Evolutionary conservation across 2,329 filamentous ascomycete species (phyloP), one percentile per base, ranked within the genome.

Genomic region (Beauveria rudraprayagi): DNA sequence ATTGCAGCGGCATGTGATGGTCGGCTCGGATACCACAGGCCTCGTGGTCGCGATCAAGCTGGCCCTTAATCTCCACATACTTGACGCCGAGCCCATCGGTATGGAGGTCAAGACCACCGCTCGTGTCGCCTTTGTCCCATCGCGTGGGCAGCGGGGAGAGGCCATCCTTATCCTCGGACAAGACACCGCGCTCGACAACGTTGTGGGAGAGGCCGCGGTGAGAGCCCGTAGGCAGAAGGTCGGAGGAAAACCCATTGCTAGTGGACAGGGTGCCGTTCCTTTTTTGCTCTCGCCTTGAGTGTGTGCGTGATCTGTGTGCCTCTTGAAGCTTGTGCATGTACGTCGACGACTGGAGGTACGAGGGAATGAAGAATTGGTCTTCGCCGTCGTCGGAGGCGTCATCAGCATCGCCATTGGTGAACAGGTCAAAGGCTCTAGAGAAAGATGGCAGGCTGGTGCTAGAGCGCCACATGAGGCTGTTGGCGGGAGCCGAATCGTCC

Each of bases 151-250:
- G 79, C 9, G 89, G 87, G 61, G 83, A 79, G 47, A 90, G 71
- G 1, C 68, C 57, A 24, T 80, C 77, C 54, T 89, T 84, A 40
- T 89, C 83, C 43, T 88, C 83, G 41, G 76, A 69, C 1, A 78
- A 73, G 0, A 87, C 83, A 34, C 85, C 77, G 65, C 90, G 86
- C 76, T 97, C 93, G 67, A 95, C 87, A 63, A 96, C 81, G 69
- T 95, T 91, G 72, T 91, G 91, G 17, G 89, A 85, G 76, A 95
- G 84, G 22, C 91, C 92, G 59, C 89, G 83, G 73, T 95, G 88
- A 34, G 81, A 78, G 5, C 76, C 72, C 3, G 87, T 64, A 3
- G 73, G 71, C 26, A 74, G 64, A 40, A 68, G 63, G 30, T 72
- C 68, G 69, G 74, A 65, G 65, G 78, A 71, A 79, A 83, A 75